Evolutionary conservation across 306 rosid species (phyloP), one percentile per base, ranked within the genome.

Genomic region (Inga oerstediana): DNA sequence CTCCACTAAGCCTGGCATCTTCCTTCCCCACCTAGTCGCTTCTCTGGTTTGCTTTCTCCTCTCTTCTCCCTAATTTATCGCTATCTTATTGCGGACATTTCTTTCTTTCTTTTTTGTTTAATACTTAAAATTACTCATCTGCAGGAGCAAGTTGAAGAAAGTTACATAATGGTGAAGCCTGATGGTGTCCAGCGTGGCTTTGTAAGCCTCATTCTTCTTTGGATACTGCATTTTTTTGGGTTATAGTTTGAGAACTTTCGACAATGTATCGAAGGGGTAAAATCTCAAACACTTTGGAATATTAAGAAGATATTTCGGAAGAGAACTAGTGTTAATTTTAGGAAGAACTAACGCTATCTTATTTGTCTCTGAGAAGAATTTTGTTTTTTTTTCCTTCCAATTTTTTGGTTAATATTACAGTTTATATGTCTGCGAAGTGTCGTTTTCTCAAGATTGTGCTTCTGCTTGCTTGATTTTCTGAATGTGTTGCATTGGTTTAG

Each of bases 171-270:
- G 99, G 95, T 97, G 74, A 97, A 97, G 81, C 99, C 99, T 1
- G 99, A 94, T 59, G 98, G 98, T 3, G 97, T 97, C 75, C 99
- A 94, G n/a, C 98, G 99, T 68, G 98, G 98, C 59, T 93, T 97
- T 64, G 99, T 92, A 83, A 85, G 95, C 67, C 35, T 82, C 30
- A 17, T 41, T 62, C 46, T 43, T 3, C 13, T 77, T 72, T 62
- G 14, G 52, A 77, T 8, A 9, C 46, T 74, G 43, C 61, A 74
- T 84, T 82, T 27, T 78, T 72, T 5, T 49, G 0, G 75, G 6
- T 72, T 65, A 2, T 67, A 75, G 70, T 81, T 77, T 73, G 35
- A 70, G 82, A 52, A 41, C 10, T 9, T 32, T 32, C 10, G 71
- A 34, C 56, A 74, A 58, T 20, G n/a, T 7, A 7, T 64, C 13